Base-by-base conservation (phyloP, 257 asterid species). In the Ilex asprella region DNA sequence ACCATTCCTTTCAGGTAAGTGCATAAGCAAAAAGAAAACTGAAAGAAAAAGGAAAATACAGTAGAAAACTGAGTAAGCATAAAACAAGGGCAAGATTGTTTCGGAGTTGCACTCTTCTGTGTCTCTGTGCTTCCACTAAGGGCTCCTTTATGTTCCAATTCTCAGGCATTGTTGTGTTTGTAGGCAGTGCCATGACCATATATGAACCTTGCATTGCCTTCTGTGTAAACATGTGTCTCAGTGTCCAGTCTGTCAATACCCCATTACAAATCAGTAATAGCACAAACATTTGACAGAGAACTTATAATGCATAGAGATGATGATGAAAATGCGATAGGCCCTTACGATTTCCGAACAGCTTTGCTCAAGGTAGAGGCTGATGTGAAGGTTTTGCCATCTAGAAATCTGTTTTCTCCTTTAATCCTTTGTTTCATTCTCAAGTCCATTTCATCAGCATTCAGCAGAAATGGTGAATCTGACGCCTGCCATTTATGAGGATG, bases 351-450 rank as follows among this genome's bases (percentile, higher is more conserved):
- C 30, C 96, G 71, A 58, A 91, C 96, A 58, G 91, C 91, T 77
- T 91, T 88, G 89, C 94, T 84, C 55, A 91, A 80, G 61, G 89
- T 88, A 14, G 98, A 87, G 16, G 96, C 74, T 1, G 98, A 91
- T 59, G 78, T 70, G 77, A 91, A 86, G 50, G 98, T 86, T 46
- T 86, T 79, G 16, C 98, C 98, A 79, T 91, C 94, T 31, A 91
- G 73, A 58, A 84, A 88, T 62, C 86, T 73, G 72, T 84, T 82
- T 69, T 88, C 96, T 60, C 98, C 98, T 58, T 72, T 67, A 53
- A 86, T 86, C 70, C 89, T 86, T 68, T 82, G 85, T 67, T 79
- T 81, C 30, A 88, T 88, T 79, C 91, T 91, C 21, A 69, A 57
- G 83, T 91, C 98, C 46, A 91, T 30, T 43, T 87, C 95, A 51